Evolutionary conservation across 352 stramenopile species (phyloP).

Genomic region (Phytophthora citrophthora): DNA sequence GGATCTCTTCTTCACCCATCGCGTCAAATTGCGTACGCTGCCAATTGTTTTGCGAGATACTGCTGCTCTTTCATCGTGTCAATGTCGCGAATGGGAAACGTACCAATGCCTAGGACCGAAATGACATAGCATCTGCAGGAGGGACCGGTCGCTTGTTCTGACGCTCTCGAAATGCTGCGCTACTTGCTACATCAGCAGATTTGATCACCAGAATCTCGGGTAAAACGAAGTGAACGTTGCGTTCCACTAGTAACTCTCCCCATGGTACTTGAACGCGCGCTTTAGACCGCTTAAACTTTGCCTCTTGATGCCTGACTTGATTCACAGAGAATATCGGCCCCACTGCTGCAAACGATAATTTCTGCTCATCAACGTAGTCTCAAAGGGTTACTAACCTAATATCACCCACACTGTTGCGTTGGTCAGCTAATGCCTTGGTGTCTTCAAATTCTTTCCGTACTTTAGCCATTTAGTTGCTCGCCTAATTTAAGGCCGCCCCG

Average conservation of each 20-base stretch:
- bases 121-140: not conserved
- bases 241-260: not conserved
- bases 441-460: slow-evolving; percentile 2
- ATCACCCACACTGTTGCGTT: not conserved
- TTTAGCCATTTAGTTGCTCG: slow-evolving; percentile 9
- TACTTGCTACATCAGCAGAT: not conserved
- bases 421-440: not conserved
- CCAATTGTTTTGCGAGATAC: not conserved
- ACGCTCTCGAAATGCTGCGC: not conserved
- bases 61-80: slow-evolving; percentile 2
- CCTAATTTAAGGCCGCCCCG: not conserved
- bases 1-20: too few relatives aligned
- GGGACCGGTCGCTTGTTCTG: not conserved
- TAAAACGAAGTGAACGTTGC: not conserved
- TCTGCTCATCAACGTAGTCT: slow-evolving; percentile 1
- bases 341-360: slow-evolving; percentile 1
- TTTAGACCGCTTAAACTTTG: not conserved
- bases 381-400: not conserved
- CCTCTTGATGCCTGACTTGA: not conserved
- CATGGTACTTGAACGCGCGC: not conserved
- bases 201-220: slow-evolving; percentile 3
- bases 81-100: not conserved
- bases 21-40: too few relatives aligned
- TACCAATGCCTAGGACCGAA: not conserved
- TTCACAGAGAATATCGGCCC: slow-evolving; percentile 1